A percentile compares a stretch with the other conserved stretches of the same genome.
Conservation (phyloP, 2,329 filamentous ascomycete genomes). For the Tricladium varicosporioides region DNA sequence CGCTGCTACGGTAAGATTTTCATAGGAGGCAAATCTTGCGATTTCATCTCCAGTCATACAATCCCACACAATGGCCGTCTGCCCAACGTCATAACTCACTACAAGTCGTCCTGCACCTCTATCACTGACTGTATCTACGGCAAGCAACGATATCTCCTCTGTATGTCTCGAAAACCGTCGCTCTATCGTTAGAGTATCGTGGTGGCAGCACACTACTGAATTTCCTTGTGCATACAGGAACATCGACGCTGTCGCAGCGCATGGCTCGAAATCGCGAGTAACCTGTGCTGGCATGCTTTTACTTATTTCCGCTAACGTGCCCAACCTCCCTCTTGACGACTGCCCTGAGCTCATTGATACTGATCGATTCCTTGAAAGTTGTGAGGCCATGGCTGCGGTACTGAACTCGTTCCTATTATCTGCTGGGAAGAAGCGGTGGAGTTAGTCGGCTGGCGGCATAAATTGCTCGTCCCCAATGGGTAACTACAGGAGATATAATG, state of each 20-base stretch:
- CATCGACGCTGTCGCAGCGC: slow-evolving; percentile 85
- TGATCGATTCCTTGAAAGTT: slow-evolving; percentile 57
- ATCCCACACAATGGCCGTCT: slow-evolving; percentile 96
- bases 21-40: slow-evolving; percentile 88
- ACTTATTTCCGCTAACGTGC: slow-evolving; percentile 51
- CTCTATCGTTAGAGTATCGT: slow-evolving; percentile 89
- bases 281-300: slow-evolving; percentile 45
- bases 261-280: slow-evolving; percentile 72
- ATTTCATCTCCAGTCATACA: slow-evolving; percentile 87
- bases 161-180: slow-evolving; percentile 79
- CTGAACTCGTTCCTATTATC: slow-evolving; percentile 25
- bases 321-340: slow-evolving; percentile 41
- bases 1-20: slow-evolving; percentile 76
- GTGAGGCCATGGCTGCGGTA: slow-evolving; percentile 55
- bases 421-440: slow-evolving; percentile 23
- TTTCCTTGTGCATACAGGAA: slow-evolving; percentile 85
- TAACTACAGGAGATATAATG: slow-evolving; percentile 21
- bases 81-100: slow-evolving; percentile 87
- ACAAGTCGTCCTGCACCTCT: slow-evolving; percentile 79
- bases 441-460: slow-evolving; percentile 33
- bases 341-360: slow-evolving; percentile 57
- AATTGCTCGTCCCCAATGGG: slow-evolving; percentile 21
- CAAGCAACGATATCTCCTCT: slow-evolving; percentile 79
- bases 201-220: slow-evolving; percentile 81
- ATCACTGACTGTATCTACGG: slow-evolving; percentile 89